Base-by-base conservation (phyloP, 169 alveolate genomes). In the Eimeria falciformis region DNA sequence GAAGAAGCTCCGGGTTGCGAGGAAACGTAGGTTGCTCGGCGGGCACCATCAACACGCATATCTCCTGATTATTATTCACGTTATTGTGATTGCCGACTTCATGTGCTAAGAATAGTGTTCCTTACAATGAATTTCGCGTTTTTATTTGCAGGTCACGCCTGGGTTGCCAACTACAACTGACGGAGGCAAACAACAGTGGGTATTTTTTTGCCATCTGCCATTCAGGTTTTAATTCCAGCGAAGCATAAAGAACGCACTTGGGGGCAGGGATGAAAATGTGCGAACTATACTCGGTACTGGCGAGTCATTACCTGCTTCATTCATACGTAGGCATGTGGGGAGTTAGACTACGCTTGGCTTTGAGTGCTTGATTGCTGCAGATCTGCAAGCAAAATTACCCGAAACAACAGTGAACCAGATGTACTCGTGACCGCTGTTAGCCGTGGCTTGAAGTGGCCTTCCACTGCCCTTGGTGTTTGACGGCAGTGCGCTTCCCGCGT, bases 1-100 rank as follows among this genome's bases (percentile, higher is more conserved):
- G 99, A 98, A 92, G 92, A 97, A 91, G 99, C 99, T 5, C 62
- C 62, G 14, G 62, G 62, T 11, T 11, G 62, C 62, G 62, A 50
- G 14, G 62, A 7, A 7, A 50, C 46, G 79, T 27, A 33, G 79
- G 46, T 14, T 17, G 17, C 46, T 68, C 21, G 7, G 7, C 7
- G 37, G 46, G 21, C 46, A 11, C 37, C 37, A 68, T n/a, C 18
- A 56, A 21, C 68, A 56, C 21, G 21, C 21, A 18, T 56, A 21
- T 18, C 18, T 21, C 21, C 21, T 56, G 21, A 56, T 21, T 56
- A 56, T 56, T 21, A 21, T 56, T 18, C 21, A 56, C 21, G 21
- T 21, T n/a, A n/a, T n/a, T n/a, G n/a, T n/a, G n/a, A n/a, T n/a
- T n/a, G n/a, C n/a, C n/a, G n/a, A 14, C 14, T 68, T 7, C 25